Base-by-base conservation (phyloP, 164 flowering plant species). In the Echeveria elegans region DNA sequence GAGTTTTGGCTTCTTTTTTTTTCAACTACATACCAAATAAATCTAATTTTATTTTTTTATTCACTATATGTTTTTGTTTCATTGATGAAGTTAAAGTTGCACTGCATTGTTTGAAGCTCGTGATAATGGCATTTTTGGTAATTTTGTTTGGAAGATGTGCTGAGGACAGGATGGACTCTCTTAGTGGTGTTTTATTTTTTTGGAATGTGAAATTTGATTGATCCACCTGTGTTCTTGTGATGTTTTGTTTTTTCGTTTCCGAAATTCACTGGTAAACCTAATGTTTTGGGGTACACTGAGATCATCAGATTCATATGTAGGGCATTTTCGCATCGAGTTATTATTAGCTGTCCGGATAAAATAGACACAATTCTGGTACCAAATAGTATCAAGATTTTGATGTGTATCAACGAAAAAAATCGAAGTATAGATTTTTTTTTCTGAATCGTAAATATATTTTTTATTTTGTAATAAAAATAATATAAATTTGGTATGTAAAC, bases 71-170 rank as follows among this genome's bases (percentile, higher is more conserved):
- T 56, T 52, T n/a, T 14, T 56, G 61, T 56, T 56, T 56, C 19
- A 56, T 56, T 56, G 61, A 56, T 56, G 61, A 56, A 56, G 61
- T 56, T 56, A 56, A 56, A 56, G 31, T 28, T 56, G 61, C 32
- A 28, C 28, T 28, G 61, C 32, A 56, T 56, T 56, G 61, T 28
- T 56, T 56, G 61, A 26, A 56, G 32, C 61, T 56, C 61, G 61
- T 56, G 61, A 56, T 56, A 28, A 56, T 56, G 61, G 61, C 61
- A 56, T 28, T 52, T 52, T 52, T 21, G 28, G 28, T 21, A 52
- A 21, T 52, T 52, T 52, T 6, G 11, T 12, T 21, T 52, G 15
- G 58, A 52, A 52, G 29, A 9, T 28, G 32, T 29, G n/a, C n/a
- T n/a, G n/a, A n/a, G n/a, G n/a, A n/a, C n/a, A 11, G 32, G 16